These are phyloP conservation scores for Cercospora citrullina DNA, from an alignment of 2,329 filamentous ascomycete genomes.

Conservation along the genomic window DNA sequence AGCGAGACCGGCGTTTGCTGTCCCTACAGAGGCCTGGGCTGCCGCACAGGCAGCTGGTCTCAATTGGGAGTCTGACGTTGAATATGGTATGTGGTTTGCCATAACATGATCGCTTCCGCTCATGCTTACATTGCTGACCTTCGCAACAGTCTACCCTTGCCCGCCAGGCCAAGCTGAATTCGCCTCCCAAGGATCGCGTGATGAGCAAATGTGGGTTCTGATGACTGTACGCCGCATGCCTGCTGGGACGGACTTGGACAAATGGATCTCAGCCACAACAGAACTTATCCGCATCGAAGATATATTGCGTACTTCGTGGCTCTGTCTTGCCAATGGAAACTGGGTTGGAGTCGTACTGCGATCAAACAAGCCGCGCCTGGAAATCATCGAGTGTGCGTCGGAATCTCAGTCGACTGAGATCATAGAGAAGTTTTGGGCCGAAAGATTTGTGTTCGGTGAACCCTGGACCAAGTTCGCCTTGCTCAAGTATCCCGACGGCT, in stretches of 20 bases:
- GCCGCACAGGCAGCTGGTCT: neutral
- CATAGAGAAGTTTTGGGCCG: neutral
- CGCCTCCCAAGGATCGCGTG: neutral
- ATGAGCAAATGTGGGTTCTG: neutral
- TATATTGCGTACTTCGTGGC: neutral
- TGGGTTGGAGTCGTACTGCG: neutral
- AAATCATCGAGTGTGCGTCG: neutral
- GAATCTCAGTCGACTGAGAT: neutral
- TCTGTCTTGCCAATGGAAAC: neutral
- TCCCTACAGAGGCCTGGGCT: neutral
- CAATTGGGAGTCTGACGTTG: neutral
- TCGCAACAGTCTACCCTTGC: neutral
- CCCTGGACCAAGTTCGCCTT: conserved; percentile 4
- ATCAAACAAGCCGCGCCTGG: neutral
- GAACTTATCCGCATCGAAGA: neutral
- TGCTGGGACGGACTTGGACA: neutral
- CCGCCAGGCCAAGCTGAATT: neutral
- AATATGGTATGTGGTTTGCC: neutral
- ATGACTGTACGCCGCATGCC: neutral
- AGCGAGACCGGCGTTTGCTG: neutral
- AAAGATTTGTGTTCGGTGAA: neutral
- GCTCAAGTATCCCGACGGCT: conserved; percentile 1
- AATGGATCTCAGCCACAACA: neutral
- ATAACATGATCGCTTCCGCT: neutral
- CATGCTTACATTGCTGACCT: neutral